Base-by-base conservation (phyloP, 2,329 filamentous ascomycete genomes). In the Dendryphion nanum region DNA sequence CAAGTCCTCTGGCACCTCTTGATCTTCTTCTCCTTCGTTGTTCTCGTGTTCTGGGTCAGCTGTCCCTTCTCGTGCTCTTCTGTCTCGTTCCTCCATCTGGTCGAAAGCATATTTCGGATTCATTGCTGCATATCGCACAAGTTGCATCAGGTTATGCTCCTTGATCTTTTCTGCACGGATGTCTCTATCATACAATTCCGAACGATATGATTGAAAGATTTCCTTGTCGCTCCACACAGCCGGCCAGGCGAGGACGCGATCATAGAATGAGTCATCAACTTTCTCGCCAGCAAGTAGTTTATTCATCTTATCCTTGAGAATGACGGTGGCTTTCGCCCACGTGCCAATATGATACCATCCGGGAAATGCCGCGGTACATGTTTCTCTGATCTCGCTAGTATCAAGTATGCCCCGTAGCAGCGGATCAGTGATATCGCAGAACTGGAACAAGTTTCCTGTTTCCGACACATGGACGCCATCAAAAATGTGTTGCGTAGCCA, bases 371-470 rank as follows among this genome's bases (percentile, higher is more conserved):
- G 51, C 54, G 40, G 78, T 73, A 37, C 69, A 73, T 3, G 69
- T 66, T 4, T 48, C 47, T 21, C 66, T 61, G 2, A 74, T 58
- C 4, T 80, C 73, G 0, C 82, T 73, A 0, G 79, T 77, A 15
- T 82, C 76, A 26, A 95, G 74, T 3, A 96, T 69, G 8, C 72
- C 64, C 1, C 72, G 70, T 1, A 97, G 72, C 1, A 90, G 59
- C 0, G 89, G 86, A 54, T 97, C 91, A 0, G 81, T 85, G 38
- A 97, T 84, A 63, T 98, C 93, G 68, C 89, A 95, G 18, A 94
- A 78, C 71, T 97, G 93, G 85, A 89, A 98, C 34, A 93, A 83
- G 55, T 93, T 93, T 26, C 89, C 89, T 55, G 95, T 89, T 1
- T 79, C 78, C 13, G 81, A 80, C 38, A 91, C 80, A 2, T 76